Evolutionary conservation across 495 filamentous ascomycete genomes (phyloP), one percentile per base, ranked within the genome.

Genomic region (Gamarada debralockiae): DNA sequence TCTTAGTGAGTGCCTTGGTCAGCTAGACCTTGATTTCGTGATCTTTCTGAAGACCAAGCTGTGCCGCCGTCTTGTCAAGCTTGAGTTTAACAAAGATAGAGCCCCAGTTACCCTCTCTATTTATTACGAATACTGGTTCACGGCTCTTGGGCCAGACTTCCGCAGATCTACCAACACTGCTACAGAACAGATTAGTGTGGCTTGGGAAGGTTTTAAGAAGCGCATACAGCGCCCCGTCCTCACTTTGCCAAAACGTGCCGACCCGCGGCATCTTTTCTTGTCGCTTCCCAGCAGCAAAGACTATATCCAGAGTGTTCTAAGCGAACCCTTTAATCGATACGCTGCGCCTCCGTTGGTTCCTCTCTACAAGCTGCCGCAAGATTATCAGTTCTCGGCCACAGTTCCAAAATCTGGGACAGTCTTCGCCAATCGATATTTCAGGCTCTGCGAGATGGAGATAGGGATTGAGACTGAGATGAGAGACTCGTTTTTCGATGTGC

Each of bases 41-140:
- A 4, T 23, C 40, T 59, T 1, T 56, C 65, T 15, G 0, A 76
- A 67, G 34, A 48, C 71, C 13, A 86, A 86, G 53, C 67, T 87
- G 8, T 78, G 76, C 51, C 76, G 82, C 24, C 80, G 83, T 13
- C 65, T 86, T 38, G 77, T 73, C 5, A 86, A 87, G 61, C 37
- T 86, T 5, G 77, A 85, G 31, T 46, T 56, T 13, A 70, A 78
- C 21, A 68, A 58, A 31, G 14, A 29, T 4, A 4, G 21, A 36
- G 20, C 33, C 3, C 2, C 55, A 7, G 31, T 27, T 0, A 24
- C 42, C 23, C 12, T n/a, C 10, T 18, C n/a, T 34, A 47, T 45
- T 0, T 21, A 36, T 29, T 48, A 55, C 65, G 42, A 45, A 0
- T 24, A 48, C 1, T 34, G 69, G 3, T 61, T 67, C 27, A 27